Conservation (phyloP, 495 filamentous ascomycete genomes). For the Ascobolus immersus region DNA sequence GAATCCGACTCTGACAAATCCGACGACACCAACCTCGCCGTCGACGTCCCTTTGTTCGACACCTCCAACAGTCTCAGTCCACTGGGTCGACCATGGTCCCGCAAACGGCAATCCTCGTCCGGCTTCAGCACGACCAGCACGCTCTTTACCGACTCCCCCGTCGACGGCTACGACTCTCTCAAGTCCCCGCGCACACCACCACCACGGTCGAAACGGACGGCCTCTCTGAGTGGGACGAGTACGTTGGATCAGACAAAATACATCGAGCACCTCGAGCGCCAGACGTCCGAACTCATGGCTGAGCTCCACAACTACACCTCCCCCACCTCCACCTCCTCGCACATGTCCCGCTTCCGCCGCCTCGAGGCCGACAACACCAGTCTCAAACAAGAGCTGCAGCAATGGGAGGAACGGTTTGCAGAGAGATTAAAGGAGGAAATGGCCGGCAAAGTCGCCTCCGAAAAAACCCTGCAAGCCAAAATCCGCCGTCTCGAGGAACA, state of each 20-base stretch:
- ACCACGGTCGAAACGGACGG: no score
- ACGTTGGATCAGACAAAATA: slow-evolving; percentile 17
- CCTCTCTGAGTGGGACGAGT: no score
- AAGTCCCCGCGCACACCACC: no score
- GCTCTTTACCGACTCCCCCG: no score
- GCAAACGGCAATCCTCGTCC: no score
- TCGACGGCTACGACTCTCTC: no score
- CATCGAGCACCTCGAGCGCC: slow-evolving; percentile 26
- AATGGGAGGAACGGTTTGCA: slow-evolving; percentile 23
- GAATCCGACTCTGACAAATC: no score
- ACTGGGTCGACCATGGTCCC: no score
- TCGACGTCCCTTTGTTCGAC: no score
- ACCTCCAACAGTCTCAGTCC: no score
- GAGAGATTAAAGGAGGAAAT: slow-evolving; percentile 19
- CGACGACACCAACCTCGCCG: no score
- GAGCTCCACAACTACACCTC: slow-evolving; percentile 19
- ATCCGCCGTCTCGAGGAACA: slow-evolving; percentile 7
- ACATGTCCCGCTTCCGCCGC: slow-evolving; percentile 18
- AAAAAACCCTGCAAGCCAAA: slow-evolving; percentile 9
- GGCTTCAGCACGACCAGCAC: no score
- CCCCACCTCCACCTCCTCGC: slow-evolving; percentile 15
- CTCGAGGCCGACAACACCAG: slow-evolving; percentile 16
- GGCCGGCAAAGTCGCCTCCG: slow-evolving; percentile 12
- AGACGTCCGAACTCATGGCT: slow-evolving; percentile 19
- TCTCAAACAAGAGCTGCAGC: slow-evolving; percentile 18